These are phyloP conservation scores for Wickerhamiella dianesei DNA, from an alignment of 805 yeast species.

Conservation along the genomic window DNA sequence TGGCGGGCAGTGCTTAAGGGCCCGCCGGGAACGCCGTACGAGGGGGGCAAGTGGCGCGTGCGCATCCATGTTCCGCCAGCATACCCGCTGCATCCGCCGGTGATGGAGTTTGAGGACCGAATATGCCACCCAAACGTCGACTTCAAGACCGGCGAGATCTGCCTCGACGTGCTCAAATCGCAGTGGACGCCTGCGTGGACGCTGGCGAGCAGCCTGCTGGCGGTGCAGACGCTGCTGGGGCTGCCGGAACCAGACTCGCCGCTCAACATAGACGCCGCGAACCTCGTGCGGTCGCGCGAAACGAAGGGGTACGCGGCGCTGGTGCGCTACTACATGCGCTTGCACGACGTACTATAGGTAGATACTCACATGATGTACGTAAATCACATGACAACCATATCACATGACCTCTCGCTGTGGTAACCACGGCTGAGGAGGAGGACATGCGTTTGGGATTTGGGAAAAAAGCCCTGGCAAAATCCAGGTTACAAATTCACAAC, in stretches of 20 bases:
- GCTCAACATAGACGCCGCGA: constrained; percentile 29
- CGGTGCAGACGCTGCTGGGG: constrained; percentile 26
- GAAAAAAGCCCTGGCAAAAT: too few species aligned
- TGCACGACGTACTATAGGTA: too few species aligned
- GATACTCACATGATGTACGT: too few species aligned
- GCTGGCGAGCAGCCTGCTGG: constrained; percentile 25
- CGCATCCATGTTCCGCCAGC: constrained; percentile 28
- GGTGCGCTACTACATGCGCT: constrained; percentile 19
- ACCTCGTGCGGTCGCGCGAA: constrained; percentile 24
- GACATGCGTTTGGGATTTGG: too few species aligned
- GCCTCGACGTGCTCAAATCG: constrained; percentile 26
- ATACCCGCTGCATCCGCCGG: constrained; percentile 41
- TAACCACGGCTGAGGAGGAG: too few species aligned
- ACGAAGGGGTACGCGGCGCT: constrained; percentile 20
- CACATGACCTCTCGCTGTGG: too few species aligned
- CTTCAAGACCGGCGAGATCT: constrained; percentile 28
- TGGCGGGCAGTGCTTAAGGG: constrained; percentile 27
- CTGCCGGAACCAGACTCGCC: constrained; percentile 29
- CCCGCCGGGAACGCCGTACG: constrained; percentile 31
- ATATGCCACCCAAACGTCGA: constrained; percentile 29
- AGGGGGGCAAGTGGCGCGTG: constrained; percentile 38
- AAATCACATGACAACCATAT: too few species aligned
- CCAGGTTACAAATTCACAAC: background rate
- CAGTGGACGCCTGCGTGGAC: constrained; percentile 33
- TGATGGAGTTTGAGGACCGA: constrained; percentile 28